Evolutionary conservation across 148 eudicot species (phyloP), one percentile per base, ranked within the genome.

Genomic region (Dianthus caryophyllus): DNA sequence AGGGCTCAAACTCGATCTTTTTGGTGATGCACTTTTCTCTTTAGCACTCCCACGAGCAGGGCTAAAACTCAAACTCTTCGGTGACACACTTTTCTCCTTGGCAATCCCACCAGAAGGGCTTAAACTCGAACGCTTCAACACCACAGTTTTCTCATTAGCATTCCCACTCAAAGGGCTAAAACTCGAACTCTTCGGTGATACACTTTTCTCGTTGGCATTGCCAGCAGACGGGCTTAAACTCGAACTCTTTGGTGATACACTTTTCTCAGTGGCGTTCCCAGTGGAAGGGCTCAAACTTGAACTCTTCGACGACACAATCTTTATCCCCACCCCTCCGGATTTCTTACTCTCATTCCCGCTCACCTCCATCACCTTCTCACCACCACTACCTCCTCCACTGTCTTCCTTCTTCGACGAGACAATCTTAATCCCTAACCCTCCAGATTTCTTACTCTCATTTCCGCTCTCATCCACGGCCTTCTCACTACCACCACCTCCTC

Each of bases 401-500:
- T 36, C 54, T 44, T 33, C 38, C 38, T 33, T 20, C 30, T 20
- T 66, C 7, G 38, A 33, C 12, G 29, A 51, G 26, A 51, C 66
- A 21, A 14, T 48, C 54, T 47, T 64, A 39, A 41, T 22, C 30
- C 54, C 67, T 2, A 9, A n/a, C 10, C 26, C 56, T 2, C 1
- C 46, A 36, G 22, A 43, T n/a, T 62, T 52, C 56, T 52, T 52
- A 22, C 56, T 52, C 9, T 52, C 38, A 69, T 55, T 64, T 56
- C 41, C 1, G 9, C 36, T 27, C 65, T 83, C 75, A 66, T 76
- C 79, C 48, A 68, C 73, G 47, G 38, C 41, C 65, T 31, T 78
- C 68, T 90, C 66, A 78, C 74, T 73, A 30, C 68, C 71, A 67
- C 81, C 38, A 33, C 38, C 76, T 50, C 71, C 64, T 21, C 50